Evolutionary conservation across 768 basidiomycete species (phyloP), one percentile per base, ranked within the genome.

Genomic region (Russula ochroleuca): DNA sequence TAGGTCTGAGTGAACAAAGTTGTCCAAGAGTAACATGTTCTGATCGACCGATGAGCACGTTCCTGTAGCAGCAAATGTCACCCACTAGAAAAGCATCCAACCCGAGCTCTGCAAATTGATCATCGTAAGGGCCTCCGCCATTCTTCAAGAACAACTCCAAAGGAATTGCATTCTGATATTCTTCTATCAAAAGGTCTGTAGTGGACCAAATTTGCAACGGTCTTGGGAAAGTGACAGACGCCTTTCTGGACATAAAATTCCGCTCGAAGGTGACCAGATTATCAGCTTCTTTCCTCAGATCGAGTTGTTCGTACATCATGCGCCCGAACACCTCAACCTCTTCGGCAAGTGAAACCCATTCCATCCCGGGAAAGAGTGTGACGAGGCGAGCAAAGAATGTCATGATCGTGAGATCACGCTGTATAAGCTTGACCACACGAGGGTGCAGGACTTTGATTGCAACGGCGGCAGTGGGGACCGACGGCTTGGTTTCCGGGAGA

Each of bases 11-110:
- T 98, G 97, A 11, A 96, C 94, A 75, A 97, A 99, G 75, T 99
- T 98, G 75, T 99, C 97, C 50, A 99, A 79, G 1, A 99, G 79
- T 21, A 99, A 84, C 97, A 99, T 99, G 76, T 98, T 94, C 93
- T 98, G 69, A 19, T 40, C 35, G 21, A 40, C 66, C 43, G 57
- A 48, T 70, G 59, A 40, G 64, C 54, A 58, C 31, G 17, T 2
- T 66, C 47, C 11, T 5, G 37, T 23, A 35, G 57, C 49, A 40
- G 56, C 11, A 25, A 53, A 31, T 15, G 52, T 57, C 51, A 76
- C 90, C 68, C 71, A 93, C 94, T 74, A 99, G 73, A 75, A 98
- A 99, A 1, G 95, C 94, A 74, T 98, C 94, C 25, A 99, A 78
- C 11, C 97, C 97, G 19, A 94, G 82, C 59, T 91, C 95, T 8